Conservation (phyloP, 805 yeast genomes). For the Ogataea nitratoaversa region DNA sequence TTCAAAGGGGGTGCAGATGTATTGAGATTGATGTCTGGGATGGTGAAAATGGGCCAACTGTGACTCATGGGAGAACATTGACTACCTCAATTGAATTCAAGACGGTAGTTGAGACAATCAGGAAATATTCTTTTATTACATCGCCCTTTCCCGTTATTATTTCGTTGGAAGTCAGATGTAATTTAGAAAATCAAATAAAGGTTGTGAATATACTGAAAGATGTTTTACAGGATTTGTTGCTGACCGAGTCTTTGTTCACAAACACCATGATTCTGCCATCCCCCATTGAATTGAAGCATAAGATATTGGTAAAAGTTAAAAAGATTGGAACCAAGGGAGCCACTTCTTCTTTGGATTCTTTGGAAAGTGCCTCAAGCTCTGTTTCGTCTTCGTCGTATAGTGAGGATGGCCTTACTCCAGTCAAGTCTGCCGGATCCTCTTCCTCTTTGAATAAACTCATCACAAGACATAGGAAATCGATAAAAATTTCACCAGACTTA, state of each 20-base stretch:
- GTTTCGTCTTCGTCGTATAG: conserved; percentile 32
- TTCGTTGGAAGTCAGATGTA: conserved; percentile 84
- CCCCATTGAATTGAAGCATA: conserved; percentile 68
- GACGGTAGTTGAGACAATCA: conserved; percentile 67
- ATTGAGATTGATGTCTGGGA: conserved; percentile 98
- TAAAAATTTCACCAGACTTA: conserved; percentile 38
- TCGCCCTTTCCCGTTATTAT: conserved; percentile 82
- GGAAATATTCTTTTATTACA: conserved; percentile 83
- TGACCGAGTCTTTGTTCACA: conserved; percentile 34
- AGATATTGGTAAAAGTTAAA: conserved; percentile 75
- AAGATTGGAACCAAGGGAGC: conserved; percentile 31
- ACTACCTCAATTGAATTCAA: conserved; percentile 67
- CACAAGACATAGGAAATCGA: conserved; percentile 11
- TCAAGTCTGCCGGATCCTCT: conserved; percentile 1
- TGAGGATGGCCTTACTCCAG: conserved; percentile 18
- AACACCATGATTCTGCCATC: conserved; percentile 48
- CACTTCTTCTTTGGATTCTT: conserved; percentile 3
- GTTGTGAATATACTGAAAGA: conserved; percentile 51
- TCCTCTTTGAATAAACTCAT: conserved; percentile 22
- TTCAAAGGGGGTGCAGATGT: conserved; percentile 91
- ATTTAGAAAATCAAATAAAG: conserved; percentile 56
- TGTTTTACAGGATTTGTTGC: conserved; percentile 55
- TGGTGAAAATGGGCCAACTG: conserved; percentile 68
- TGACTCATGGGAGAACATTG: conserved; percentile 84
- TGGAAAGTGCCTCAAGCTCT: conserved; percentile 15